A percentile compares a stretch with the other conserved stretches of the same genome.
Evolutionary conservation across 2,329 filamentous ascomycete genomes (phyloP).

Genomic region (Cladosporium sp.): DNA sequence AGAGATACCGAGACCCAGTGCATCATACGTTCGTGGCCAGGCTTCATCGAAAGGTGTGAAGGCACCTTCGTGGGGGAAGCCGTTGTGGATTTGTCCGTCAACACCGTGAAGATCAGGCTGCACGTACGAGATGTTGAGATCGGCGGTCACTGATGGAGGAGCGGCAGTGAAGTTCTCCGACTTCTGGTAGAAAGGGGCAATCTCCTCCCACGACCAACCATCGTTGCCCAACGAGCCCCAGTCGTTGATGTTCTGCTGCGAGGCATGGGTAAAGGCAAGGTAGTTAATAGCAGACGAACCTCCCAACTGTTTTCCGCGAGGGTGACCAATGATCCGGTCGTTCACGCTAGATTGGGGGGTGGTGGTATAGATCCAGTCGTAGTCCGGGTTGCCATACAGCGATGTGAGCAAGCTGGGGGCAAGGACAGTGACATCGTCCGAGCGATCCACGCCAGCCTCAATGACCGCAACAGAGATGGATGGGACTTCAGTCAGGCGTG

Average conservation of each 20-base stretch:
- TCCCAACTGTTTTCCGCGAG: slow-evolving; percentile 22
- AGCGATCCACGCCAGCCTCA: slow-evolving; percentile 31
- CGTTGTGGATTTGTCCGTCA: slow-evolving; percentile 13
- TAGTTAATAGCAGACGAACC: slow-evolving; percentile 22
- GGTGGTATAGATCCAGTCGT: slow-evolving; percentile 37
- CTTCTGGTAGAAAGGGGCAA: slow-evolving; percentile 35
- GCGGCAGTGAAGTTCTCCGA: slow-evolving; percentile 35
- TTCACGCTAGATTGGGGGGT: slow-evolving; percentile 20
- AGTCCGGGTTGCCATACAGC: slow-evolving; percentile 28
- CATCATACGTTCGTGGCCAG: slow-evolving; percentile 23
- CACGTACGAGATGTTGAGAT: slow-evolving; percentile 16
- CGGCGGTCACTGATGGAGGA: slow-evolving; percentile 10
- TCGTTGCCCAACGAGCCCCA: slow-evolving; percentile 38
- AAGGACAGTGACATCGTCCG: slow-evolving; percentile 20
- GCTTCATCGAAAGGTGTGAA: slow-evolving; percentile 22
- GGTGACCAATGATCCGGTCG: slow-evolving; percentile 18
- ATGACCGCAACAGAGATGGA: slow-evolving; percentile 34
- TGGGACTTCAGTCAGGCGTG: slow-evolving; percentile 25
- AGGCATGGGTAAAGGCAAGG: slow-evolving; percentile 23
- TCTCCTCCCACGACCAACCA: slow-evolving; percentile 32
- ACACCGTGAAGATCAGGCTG: slow-evolving; percentile 8
- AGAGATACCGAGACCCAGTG: slow-evolving; percentile 21
- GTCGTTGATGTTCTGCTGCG: slow-evolving; percentile 36
- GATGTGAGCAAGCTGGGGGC: slow-evolving; percentile 17
- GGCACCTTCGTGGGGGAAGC: slow-evolving; percentile 6